Evolutionary conservation across 352 stramenopile genomes (phyloP).

Genomic region (Phytophthora fragariaefolia): DNA sequence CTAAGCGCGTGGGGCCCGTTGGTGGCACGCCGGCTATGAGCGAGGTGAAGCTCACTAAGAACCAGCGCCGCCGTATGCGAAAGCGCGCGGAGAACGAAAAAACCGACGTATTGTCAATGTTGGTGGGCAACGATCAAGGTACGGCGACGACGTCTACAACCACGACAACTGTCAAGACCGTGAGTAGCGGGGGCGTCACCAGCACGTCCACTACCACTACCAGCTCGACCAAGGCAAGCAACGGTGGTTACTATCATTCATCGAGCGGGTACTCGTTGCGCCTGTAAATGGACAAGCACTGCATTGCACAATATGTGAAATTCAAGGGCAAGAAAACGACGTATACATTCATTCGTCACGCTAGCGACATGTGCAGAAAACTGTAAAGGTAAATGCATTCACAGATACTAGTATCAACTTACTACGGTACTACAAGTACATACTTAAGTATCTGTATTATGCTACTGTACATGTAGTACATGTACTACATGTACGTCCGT

Average conservation of each 20-base stretch:
- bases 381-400: slow-evolving; percentile 19
- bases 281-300: slow-evolving; percentile 40
- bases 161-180: slow-evolving; percentile 34
- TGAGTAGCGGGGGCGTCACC: slow-evolving; percentile 18
- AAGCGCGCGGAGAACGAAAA: slow-evolving; percentile 84
- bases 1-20: slow-evolving; percentile 36
- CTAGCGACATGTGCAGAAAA: slow-evolving; percentile 21
- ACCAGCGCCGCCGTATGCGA: slow-evolving; percentile 79
- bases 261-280: slow-evolving; percentile 70
- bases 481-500: too few relatives aligned
- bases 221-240: slow-evolving; percentile 33
- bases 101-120: slow-evolving; percentile 67
- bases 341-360: slow-evolving; percentile 9
- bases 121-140: slow-evolving; percentile 42
- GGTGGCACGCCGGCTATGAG: slow-evolving; percentile 45
- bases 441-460: too few relatives aligned
- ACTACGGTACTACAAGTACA: too few relatives aligned
- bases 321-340: slow-evolving; percentile 1
- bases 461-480: too few relatives aligned
- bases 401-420: too few relatives aligned
- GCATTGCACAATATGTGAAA: slow-evolving; percentile 9
- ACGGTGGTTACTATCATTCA: slow-evolving; percentile 71
- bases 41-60: slow-evolving; percentile 73
- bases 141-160: slow-evolving; percentile 27
- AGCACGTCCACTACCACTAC: slow-evolving; percentile 29